Conservation (phyloP, 2,329 filamentous ascomycete genomes). For the Ophiostoma populinum region DNA sequence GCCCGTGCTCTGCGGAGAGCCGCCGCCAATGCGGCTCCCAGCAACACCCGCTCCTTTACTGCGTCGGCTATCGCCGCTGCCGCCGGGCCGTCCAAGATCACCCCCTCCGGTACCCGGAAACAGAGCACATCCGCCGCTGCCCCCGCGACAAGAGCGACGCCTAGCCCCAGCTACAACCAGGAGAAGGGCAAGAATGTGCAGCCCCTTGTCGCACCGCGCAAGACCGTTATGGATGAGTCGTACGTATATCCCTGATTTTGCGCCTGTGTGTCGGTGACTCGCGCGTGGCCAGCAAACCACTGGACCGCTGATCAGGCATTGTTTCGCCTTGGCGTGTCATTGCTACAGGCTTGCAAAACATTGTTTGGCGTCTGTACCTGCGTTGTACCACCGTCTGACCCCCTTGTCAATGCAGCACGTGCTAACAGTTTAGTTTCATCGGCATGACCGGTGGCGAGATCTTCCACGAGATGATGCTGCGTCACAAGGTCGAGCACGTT, state of each 20-base stretch:
- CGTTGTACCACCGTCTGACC: too few relatives aligned
- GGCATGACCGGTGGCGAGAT: constrained; percentile 92
- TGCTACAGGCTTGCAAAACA: too few relatives aligned
- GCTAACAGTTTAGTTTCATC: constrained; percentile 46
- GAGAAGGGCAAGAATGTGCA: constrained; percentile 43
- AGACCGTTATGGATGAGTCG: constrained; percentile 62
- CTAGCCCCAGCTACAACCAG: constrained; percentile 45
- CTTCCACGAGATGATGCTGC: constrained; percentile 98
- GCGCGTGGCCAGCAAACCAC: too few relatives aligned
- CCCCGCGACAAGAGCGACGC: constrained; percentile 37
- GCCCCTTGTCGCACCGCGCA: constrained; percentile 43
- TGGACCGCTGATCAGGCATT: too few relatives aligned
- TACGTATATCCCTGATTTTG: constrained; percentile 26
- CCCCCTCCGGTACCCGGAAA: constrained; percentile 25
- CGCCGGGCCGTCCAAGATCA: constrained; percentile 22
- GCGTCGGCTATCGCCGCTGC: constrained; percentile 21
- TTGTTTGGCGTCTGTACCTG: too few relatives aligned
- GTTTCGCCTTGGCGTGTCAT: too few relatives aligned
- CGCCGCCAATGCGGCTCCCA: constrained; percentile 22
- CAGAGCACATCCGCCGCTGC: constrained; percentile 31
- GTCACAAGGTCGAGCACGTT: constrained; percentile 80
- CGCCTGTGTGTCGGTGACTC: not conserved
- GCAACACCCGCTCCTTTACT: constrained; percentile 22
- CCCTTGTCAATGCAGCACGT: too few relatives aligned
- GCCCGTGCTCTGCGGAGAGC: constrained; percentile 28